Percentiles rank a stretch among this genome's conserved stretches.
These are phyloP conservation scores for Lumnitzera littorea DNA, from an alignment of 345 rosid genomes.

Conservation along the genomic window DNA sequence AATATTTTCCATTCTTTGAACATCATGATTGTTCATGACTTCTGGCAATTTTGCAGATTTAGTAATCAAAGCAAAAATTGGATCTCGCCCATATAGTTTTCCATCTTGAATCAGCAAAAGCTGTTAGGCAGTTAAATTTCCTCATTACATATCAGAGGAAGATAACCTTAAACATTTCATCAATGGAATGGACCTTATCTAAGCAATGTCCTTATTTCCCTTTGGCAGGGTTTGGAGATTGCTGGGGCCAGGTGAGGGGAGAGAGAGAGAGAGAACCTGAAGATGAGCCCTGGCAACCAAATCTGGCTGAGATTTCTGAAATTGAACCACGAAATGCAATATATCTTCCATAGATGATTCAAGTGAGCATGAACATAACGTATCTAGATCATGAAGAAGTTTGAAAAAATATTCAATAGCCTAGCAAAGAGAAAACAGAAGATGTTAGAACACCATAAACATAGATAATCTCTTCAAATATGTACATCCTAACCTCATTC, in stretches of 20 bases:
- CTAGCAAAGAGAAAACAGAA: conserved; percentile 30
- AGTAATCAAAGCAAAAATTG: conserved; percentile 55
- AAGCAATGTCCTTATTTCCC: too few species aligned
- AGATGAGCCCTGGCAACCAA: conserved; percentile 93
- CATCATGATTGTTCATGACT: conserved; percentile 47
- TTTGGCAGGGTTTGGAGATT: neutral
- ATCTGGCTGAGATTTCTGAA: conserved; percentile 88
- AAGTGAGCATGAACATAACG: conserved; percentile 59
- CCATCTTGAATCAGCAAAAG: conserved; percentile 94
- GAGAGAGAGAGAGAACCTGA: conserved; percentile 45
- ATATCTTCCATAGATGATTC: conserved; percentile 64
- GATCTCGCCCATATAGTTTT: conserved; percentile 83
- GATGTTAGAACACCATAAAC: conserved; percentile 13
- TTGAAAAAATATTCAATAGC: conserved; percentile 79
- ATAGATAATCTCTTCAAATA: conserved; percentile 3
- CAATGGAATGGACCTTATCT: neutral
- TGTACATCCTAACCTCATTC: conserved; percentile 50
- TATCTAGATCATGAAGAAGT: conserved; percentile 88
- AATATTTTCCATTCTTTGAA: conserved; percentile 66
- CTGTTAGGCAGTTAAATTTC: conserved; percentile 27
- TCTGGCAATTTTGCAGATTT: conserved; percentile 75
- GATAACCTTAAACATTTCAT: conserved; percentile 6
- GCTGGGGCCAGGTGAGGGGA: neutral
- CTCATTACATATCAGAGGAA: conserved; percentile 1
- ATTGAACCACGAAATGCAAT: conserved; percentile 66